Conservation (phyloP, 1,284 basidiomycete species). For the Phellopilus nigrolimitatus region DNA sequence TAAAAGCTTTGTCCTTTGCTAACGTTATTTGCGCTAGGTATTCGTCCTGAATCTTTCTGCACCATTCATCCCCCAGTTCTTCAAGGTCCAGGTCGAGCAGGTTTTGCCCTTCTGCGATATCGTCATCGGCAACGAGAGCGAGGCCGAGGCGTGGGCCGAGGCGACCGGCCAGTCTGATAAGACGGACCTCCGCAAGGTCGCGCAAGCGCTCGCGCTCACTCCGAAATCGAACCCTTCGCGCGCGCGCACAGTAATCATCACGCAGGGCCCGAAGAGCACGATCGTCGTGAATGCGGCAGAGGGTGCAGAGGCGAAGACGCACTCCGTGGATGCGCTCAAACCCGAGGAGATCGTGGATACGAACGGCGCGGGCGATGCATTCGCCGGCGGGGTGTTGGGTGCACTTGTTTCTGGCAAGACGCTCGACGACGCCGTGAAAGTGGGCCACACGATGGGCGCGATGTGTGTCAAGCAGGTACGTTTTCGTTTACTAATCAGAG, state of each 20-base stretch:
- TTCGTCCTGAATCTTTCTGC: slow-evolving; percentile 95
- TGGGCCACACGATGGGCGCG: slow-evolving; percentile 85
- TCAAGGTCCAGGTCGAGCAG: slow-evolving; percentile 75
- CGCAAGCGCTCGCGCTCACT: slow-evolving; percentile 64
- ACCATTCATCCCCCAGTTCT: slow-evolving; percentile 97
- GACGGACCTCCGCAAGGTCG: slow-evolving; percentile 66
- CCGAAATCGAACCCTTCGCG: slow-evolving; percentile 69
- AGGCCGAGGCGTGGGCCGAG: slow-evolving; percentile 84
- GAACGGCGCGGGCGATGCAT: slow-evolving; percentile 99
- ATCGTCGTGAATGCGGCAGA: slow-evolving; percentile 67
- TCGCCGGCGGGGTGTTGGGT: slow-evolving; percentile 96
- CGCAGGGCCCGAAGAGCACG: slow-evolving; percentile 83
- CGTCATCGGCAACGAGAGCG: slow-evolving; percentile 91
- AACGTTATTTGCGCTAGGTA: slow-evolving; percentile 41
- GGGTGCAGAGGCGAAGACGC: slow-evolving; percentile 50
- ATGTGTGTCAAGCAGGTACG: slow-evolving; percentile 87
- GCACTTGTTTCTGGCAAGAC: slow-evolving; percentile 80
- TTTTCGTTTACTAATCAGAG: slow-evolving; percentile 1
- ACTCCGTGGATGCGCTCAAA: slow-evolving; percentile 59
- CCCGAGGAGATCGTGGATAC: slow-evolving; percentile 88
- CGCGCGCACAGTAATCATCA: slow-evolving; percentile 86
- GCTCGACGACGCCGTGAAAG: slow-evolving; percentile 75
- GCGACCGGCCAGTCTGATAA: slow-evolving; percentile 55
- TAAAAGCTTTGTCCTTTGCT: not conserved
- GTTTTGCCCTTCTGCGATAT: slow-evolving; percentile 82